Conservation (phyloP, 768 basidiomycete species). For the Royoungia palumana region DNA sequence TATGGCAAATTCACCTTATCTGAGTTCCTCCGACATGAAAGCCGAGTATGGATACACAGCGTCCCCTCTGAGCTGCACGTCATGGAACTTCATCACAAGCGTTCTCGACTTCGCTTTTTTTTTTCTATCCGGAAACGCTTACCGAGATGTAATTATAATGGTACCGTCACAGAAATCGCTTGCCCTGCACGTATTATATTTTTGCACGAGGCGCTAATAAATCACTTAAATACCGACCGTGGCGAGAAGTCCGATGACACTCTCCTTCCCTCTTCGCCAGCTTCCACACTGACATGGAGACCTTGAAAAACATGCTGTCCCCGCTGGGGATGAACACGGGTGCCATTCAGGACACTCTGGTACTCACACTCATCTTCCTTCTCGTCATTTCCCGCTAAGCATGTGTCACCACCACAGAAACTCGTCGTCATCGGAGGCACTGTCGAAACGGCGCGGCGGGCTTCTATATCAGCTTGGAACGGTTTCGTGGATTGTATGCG, state of each 20-base stretch:
- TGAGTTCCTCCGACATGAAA: constrained; percentile 11
- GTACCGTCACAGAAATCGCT: constrained; percentile 24
- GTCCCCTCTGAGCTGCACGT: constrained; percentile 19
- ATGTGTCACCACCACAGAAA: constrained; percentile 49
- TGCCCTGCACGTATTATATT: constrained; percentile 26
- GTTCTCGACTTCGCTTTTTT: constrained; percentile 18
- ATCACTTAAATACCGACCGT: constrained; percentile 38
- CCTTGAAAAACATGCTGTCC: constrained; percentile 67
- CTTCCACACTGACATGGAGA: constrained; percentile 50
- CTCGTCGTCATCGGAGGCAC: constrained; percentile 88
- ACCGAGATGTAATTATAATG: constrained; percentile 33
- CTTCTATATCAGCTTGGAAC: constrained; percentile 83
- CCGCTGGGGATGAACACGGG: constrained; percentile 65
- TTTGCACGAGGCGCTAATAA: constrained; percentile 33
- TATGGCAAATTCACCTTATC: constrained; percentile 16
- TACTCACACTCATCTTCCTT: constrained; percentile 31
- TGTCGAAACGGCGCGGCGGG: constrained; percentile 79
- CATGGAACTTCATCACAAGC: constrained; percentile 9
- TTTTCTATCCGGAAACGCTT: constrained; percentile 24
- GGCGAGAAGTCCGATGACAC: constrained; percentile 27
- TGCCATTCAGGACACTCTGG: constrained; percentile 77
- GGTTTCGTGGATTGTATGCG: constrained; percentile 78
- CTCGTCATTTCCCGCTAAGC: neutral
- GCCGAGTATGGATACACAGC: constrained; percentile 19
- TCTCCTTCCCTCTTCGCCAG: constrained; percentile 34